A percentile compares a stretch with the other conserved stretches of the same genome.
Conservation (phyloP, 257 asterid species). For the Orobanche coerulescens region DNA sequence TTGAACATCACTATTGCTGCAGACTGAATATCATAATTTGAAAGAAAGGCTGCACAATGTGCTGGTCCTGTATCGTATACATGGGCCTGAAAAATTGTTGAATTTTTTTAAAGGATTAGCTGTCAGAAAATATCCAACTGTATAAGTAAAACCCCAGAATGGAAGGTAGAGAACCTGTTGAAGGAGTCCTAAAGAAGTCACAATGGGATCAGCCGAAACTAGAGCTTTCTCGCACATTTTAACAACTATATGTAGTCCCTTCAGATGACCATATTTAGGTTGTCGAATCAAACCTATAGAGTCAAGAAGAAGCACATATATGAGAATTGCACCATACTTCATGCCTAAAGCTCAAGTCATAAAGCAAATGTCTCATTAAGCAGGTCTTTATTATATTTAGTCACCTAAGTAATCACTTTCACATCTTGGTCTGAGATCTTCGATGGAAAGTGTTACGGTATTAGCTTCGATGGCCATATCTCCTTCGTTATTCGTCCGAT, state of each 20-base stretch:
- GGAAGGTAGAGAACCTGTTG: constrained; percentile 24
- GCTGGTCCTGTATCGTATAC: constrained; percentile 61
- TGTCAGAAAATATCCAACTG: not conserved
- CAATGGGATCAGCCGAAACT: constrained; percentile 67
- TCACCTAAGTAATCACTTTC: too few relatives aligned
- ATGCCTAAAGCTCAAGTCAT: not conserved
- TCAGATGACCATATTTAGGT: constrained; percentile 87
- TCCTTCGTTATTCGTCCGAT: too few relatives aligned
- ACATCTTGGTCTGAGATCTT: too few relatives aligned
- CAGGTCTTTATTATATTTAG: too few relatives aligned
- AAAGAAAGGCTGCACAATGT: constrained; percentile 83
- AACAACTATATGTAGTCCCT: constrained; percentile 79
- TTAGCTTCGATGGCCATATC: too few relatives aligned
- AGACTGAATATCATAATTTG: constrained; percentile 57
- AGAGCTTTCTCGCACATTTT: constrained; percentile 73
- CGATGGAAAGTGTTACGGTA: too few relatives aligned
- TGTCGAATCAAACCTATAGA: constrained; percentile 60
- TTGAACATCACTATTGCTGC: constrained; percentile 71
- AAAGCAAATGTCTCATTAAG: not conserved
- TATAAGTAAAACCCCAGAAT: not conserved
- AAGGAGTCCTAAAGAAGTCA: constrained; percentile 62
- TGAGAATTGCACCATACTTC: not conserved
- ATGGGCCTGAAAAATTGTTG: constrained; percentile 45
- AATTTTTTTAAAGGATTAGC: constrained; percentile 1
- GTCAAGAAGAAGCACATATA: not conserved